Percentiles rank a stretch among this genome's conserved stretches.
These are phyloP conservation scores for Stevia rebaudiana DNA, from an alignment of 140 eudicot genomes.

Conservation along the genomic window DNA sequence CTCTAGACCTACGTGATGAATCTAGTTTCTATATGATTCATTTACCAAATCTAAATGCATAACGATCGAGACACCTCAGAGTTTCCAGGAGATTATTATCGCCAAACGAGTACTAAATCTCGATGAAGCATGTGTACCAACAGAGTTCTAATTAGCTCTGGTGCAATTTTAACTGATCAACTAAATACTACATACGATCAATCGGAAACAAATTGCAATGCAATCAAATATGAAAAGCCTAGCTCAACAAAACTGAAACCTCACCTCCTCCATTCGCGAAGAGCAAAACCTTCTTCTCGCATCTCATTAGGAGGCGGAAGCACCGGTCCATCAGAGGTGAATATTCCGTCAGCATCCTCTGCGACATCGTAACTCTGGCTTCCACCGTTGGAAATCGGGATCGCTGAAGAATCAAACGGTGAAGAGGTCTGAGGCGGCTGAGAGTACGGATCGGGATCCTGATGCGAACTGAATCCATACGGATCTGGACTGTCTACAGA, in stretches of 20 bases:
- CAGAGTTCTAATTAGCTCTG: slow-evolving; percentile 1
- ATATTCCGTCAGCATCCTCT: slow-evolving; percentile 59
- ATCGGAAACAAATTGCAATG: not conserved
- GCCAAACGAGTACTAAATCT: not conserved
- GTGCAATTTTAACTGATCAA: not conserved
- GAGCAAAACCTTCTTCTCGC: slow-evolving; percentile 86
- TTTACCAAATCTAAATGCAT: not conserved
- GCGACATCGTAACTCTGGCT: slow-evolving; percentile 43
- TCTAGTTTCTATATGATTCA: not conserved
- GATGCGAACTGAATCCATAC: slow-evolving; percentile 53
- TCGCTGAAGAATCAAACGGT: slow-evolving; percentile 42
- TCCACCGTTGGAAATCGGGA: slow-evolving; percentile 72
- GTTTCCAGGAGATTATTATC: not conserved
- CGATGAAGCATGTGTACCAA: not conserved
- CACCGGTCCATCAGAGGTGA: slow-evolving; percentile 78
- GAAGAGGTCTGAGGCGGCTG: slow-evolving; percentile 29
- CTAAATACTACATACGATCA: not conserved
- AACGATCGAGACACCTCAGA: not conserved
- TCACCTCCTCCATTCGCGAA: slow-evolving; percentile 93
- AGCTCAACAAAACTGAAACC: slow-evolving; percentile 14
- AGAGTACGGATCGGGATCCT: slow-evolving; percentile 28
- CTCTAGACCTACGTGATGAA: not conserved
- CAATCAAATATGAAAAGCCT: not conserved
- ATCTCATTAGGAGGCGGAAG: slow-evolving; percentile 88
- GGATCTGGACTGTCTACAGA: slow-evolving; percentile 62